Evolutionary conservation across 1,284 basidiomycete species (phyloP), one percentile per base, ranked within the genome.

Genomic region (Leccinum angustisporum): DNA sequence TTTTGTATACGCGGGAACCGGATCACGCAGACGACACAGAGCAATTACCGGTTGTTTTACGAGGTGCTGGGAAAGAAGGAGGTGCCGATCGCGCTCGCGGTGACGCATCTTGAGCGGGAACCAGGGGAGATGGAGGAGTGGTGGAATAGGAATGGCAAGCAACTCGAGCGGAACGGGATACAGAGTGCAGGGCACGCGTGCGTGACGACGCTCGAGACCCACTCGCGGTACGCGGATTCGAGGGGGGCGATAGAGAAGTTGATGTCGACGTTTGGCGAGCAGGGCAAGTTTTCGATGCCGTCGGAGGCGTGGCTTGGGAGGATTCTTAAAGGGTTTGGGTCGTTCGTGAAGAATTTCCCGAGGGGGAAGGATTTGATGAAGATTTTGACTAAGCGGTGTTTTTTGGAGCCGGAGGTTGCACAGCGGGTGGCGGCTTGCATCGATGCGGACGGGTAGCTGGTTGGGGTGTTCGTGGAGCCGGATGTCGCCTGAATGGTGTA

Each of bases 1-100:
- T 75, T 74, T 43, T 76, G 74, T n/a, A 70, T 75, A 16, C 75
- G 73, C n/a, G 75, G 71, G 5, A 70, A 64, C 27, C 58, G 69
- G 50, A 54, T 72, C 54, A 70, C 70, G 7, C 60, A 63, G 13
- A 72, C 70, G 5, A 61, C 61, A 4, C 70, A 73, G 57, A 66
- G 65, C 58, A 73, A 75, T 48, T 75, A 75, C 13, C 27, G 65
- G 4, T 38, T 76, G 13, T 74, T 74, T 46, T 66, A 74, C 59
- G 68, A 73, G n/a, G 63, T 71, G 9, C 61, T 74, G 0, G 73
- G 75, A 11, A 67, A 73, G 43, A 69, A 68, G 16, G 63, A 72
- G 16, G 75, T 74, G 14, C 75, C 74, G 0, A 65, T 77, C 25
- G 72, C 72, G 36, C 57, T 74, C 5, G 73, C 66, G 0, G 66